Evolutionary conservation across 176 grass and related monocot genomes (phyloP), one percentile per base, ranked within the genome.

Genomic region (Aegilops bicornis): DNA sequence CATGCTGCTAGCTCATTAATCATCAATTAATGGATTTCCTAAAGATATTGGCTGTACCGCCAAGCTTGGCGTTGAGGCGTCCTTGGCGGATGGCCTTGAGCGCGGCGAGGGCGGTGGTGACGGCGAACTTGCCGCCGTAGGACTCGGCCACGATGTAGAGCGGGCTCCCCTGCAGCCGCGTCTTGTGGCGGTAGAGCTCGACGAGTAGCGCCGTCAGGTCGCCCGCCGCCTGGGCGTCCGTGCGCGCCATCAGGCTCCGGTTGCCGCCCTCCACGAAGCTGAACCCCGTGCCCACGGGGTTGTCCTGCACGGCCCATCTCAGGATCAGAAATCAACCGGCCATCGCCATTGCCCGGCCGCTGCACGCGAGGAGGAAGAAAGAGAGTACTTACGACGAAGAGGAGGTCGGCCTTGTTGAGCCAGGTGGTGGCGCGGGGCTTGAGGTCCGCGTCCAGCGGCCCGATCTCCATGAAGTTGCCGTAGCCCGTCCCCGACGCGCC

Each of bases 101-200:
- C 45, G 93, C 82, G 25, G 82, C 84, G 7, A 98, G 69, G 22
- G 88, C 96, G 40, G 83, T 86, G 14, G 94, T 92, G 30, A 91
- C 96, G 11, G 96, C 96, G 86, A 96, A 96, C 96, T 96, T 98
- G 23, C 96, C 93, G 73, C 96, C 96, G 82, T 96, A 98, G 25
- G 96, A 98, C 72, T 98, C 96, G 15, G 97, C 94, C 6, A 95
- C 90, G 90, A 98, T 91, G 86, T 89, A 96, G 7, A 98, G 89
- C 35, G 95, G 89, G 58, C 92, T 92, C 25, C 16, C 87, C 4
- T 72, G 91, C 56, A 95, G 84, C 3, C 29, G 14, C 5, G 54
- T 39, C 66, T 63, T 84, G 69, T 37, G 52, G 9, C 85, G 39
- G 87, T 87, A 92, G 10, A 97, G 91, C 17, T 40, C 23, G 74